A percentile compares a stretch with the other conserved stretches of the same genome.
These are phyloP conservation scores for Solanum lycopersicoides DNA, from an alignment of 257 asterid genomes.

Conservation along the genomic window DNA sequence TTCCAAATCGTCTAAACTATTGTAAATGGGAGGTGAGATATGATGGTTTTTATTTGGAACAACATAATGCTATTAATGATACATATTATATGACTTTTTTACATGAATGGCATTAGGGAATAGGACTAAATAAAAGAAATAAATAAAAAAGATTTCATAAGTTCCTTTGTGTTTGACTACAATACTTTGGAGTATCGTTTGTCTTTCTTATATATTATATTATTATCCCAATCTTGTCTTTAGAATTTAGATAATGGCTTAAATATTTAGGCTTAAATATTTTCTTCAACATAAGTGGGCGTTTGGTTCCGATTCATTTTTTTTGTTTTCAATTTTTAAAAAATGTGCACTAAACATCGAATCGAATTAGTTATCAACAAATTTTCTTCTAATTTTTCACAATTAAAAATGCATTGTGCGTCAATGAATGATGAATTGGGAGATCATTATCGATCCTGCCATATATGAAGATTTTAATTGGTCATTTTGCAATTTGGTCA, in stretches of 20 bases:
- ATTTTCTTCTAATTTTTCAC: background rate
- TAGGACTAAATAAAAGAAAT: background rate
- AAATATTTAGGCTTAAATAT: too few relatives aligned
- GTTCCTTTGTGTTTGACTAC: background rate
- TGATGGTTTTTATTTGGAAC: background rate
- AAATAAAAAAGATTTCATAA: background rate
- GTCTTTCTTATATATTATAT: background rate
- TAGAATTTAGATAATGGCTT: too few relatives aligned
- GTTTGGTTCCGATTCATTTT: too few relatives aligned
- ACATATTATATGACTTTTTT: background rate
- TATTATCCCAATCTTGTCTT: too few relatives aligned
- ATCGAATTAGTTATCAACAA: background rate
- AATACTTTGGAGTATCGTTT: background rate
- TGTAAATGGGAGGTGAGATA: background rate
- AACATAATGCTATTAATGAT: background rate
- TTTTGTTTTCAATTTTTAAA: too few relatives aligned
- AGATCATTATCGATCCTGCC: background rate
- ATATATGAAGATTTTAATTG: background rate
- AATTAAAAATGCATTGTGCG: background rate
- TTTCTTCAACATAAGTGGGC: too few relatives aligned
- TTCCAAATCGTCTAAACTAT: background rate
- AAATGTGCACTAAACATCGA: background rate
- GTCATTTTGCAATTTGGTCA: background rate
- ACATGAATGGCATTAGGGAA: background rate
- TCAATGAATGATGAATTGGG: background rate